Conservation (phyloP, 2,329 filamentous ascomycete genomes). For the Metarhizium sp. region DNA sequence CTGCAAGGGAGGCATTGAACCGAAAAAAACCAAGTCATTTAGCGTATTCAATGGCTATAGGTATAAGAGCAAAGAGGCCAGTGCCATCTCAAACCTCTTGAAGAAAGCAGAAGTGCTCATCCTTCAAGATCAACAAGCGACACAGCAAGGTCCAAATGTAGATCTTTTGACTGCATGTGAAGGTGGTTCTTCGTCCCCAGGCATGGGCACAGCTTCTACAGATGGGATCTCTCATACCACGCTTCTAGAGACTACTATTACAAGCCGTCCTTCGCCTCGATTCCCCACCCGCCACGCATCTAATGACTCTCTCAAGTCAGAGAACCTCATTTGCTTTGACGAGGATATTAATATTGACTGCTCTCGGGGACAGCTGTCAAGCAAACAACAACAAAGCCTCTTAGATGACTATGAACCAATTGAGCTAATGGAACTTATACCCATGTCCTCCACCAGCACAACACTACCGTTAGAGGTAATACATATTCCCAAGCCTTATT, state of each 20-base stretch:
- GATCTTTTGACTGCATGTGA: not conserved
- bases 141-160: not conserved
- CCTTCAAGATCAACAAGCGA: not conserved
- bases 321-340: conserved; percentile 1
- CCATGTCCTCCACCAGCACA: not conserved
- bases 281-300: not conserved
- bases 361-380: not conserved
- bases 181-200: not conserved
- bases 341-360: not conserved
- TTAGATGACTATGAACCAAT: not conserved
- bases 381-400: not conserved
- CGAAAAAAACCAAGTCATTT: not conserved
- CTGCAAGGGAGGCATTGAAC: not conserved
- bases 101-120: not conserved
- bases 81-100: not conserved
- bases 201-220: not conserved
- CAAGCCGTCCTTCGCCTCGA: conserved; percentile 4
- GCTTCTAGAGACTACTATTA: not conserved
- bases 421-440: not conserved
- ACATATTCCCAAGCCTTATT: not conserved
- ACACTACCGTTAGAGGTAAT: not conserved
- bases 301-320: not conserved
- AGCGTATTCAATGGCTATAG: not conserved
- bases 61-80: not conserved
- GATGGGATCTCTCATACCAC: not conserved